Evolutionary conservation across 148 eudicot species (phyloP).

Genomic region (Cornus controversa): DNA sequence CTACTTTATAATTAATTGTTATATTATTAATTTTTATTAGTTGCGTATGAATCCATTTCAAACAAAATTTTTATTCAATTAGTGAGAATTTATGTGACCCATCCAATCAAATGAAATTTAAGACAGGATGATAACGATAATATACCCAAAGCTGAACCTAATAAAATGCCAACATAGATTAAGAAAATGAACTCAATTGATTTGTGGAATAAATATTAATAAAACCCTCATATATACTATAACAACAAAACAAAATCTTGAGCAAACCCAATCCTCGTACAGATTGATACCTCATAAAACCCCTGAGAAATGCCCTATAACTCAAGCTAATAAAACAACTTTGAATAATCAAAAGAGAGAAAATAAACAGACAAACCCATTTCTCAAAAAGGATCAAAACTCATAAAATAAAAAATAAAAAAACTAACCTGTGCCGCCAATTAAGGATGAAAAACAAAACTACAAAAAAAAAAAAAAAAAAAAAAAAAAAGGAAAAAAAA

Average conservation of each 20-base stretch:
- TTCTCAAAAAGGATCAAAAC: not conserved
- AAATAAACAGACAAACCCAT: not conserved
- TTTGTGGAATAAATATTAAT: not conserved
- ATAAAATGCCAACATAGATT: not conserved
- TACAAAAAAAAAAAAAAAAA: no score
- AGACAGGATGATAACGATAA: no score
- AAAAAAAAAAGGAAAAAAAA: no score
- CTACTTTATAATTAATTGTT: no score
- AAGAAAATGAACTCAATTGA: not conserved
- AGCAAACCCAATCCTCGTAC: not conserved
- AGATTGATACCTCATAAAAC: not conserved
- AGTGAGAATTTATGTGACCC: no score
- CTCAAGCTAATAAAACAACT: not conserved
- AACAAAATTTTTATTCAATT: no score
- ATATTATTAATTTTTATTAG: no score
- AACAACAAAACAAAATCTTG: conserved; percentile 26
- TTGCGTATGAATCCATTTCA: no score
- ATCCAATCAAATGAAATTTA: no score
- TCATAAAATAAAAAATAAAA: no score
- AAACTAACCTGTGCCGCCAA: no score
- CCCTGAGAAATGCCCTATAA: not conserved
- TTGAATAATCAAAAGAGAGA: not conserved
- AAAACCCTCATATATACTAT: not conserved
- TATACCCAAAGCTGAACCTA: not conserved
- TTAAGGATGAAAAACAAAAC: no score